These are phyloP conservation scores for Oryza coarctata DNA, from an alignment of 176 grass and related monocot species.

Conservation along the genomic window DNA sequence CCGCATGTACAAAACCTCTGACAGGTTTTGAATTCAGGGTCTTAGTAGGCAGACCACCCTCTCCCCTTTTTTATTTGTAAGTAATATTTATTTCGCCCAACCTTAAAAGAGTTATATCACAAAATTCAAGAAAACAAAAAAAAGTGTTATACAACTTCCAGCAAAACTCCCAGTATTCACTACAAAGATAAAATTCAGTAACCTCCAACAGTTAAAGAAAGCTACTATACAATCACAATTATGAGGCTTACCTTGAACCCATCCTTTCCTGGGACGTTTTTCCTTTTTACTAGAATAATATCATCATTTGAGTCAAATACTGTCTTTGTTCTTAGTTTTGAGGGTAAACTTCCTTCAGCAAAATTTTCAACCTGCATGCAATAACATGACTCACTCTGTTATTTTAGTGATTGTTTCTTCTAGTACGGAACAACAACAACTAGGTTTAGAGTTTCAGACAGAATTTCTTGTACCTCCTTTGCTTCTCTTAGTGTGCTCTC, in stretches of 20 bases:
- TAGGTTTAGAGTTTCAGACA: conserved; percentile 8
- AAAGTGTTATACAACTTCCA: background rate
- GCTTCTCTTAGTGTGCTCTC: conserved; percentile 55
- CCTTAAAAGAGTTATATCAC: no score
- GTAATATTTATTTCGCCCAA: no score
- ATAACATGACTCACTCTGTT: conserved; percentile 31
- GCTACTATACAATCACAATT: conserved; percentile 3
- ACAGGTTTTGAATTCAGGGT: no score
- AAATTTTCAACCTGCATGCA: conserved; percentile 50
- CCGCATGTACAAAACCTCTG: background rate
- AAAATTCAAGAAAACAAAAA: no score
- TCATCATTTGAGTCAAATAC: conserved; percentile 51
- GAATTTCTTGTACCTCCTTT: conserved; percentile 67
- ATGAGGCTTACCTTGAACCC: conserved; percentile 68
- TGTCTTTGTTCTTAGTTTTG: conserved; percentile 68
- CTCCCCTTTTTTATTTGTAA: no score
- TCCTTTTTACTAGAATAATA: conserved; percentile 73
- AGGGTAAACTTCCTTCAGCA: conserved; percentile 50
- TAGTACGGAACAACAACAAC: conserved; percentile 5
- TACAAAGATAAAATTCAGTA: background rate
- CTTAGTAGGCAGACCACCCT: no score
- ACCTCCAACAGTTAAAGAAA: background rate
- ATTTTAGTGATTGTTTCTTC: conserved; percentile 25
- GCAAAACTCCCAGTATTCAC: background rate
- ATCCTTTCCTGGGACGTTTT: conserved; percentile 70